Base-by-base conservation (phyloP, 495 filamentous ascomycete species). In the Patellaria atrata region DNA sequence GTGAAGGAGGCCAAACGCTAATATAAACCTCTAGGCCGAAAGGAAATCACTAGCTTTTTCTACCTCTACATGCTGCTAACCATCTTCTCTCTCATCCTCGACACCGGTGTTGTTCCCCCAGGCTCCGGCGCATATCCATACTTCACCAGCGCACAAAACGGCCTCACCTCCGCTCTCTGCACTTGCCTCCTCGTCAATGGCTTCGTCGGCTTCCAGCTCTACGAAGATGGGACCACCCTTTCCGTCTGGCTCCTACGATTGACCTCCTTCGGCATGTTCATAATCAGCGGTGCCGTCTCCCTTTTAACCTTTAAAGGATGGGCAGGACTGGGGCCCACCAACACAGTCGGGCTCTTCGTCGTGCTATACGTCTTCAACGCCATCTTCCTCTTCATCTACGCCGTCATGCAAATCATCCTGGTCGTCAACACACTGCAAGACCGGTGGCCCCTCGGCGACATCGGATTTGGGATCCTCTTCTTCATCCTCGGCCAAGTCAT, bases 41-140 rank as follows among this genome's bases (percentile, higher is more conserved):
- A 94, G 64, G 89, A 99, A 59, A 96, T 99, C 56, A 81, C 80
- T 24, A 79, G 77, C 7, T 94, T 99, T 67, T 99, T 99, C 67
- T 94, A 94, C 62, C 68, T 94, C 49, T 96, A 84, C 66, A 76
- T 94, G 70, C 61, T 82, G 22, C 67, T 96, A 17, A 92, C 89
- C 2, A 73, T 91, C 57, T 67, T 72, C 45, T 94, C 89, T 4
- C 73, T 99, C 35, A 70, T 84, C 51, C 73, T 99, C 53, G 89
- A 99, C 55, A 79, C 89, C 27, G 89, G 89, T 26, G 89, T 96
- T 18, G 73, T 89, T 29, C 83, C 89, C 11, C 80, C 86, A 3
- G 71, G 77, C 32, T 84, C 76, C 23, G 63, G 58, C 3, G 67
- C 80, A 3, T 94, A 84, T 49, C 77, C 85, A 2, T 99, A 94